Conservation (phyloP, 257 asterid genomes). For the Solanum chmielewskii region DNA sequence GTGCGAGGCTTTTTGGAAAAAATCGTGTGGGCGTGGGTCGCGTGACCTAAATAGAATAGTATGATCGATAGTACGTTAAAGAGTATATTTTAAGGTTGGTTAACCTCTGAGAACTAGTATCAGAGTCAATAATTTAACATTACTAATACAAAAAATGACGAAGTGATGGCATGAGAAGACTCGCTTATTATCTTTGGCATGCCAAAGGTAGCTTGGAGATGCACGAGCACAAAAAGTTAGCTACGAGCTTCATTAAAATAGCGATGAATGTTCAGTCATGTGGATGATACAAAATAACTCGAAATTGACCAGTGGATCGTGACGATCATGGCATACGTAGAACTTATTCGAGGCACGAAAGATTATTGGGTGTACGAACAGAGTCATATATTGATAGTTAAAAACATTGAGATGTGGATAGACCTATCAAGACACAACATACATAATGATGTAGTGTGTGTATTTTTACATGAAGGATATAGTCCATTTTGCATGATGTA, state of each 20-base stretch:
- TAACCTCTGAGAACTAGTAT: not conserved
- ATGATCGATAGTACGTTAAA: not conserved
- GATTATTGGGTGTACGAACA: not conserved
- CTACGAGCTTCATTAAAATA: not conserved
- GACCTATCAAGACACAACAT: not conserved
- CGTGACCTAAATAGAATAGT: not conserved
- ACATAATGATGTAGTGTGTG: not conserved
- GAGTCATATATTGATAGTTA: not conserved
- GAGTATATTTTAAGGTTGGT: not conserved
- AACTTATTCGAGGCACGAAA: not conserved
- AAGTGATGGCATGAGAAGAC: not conserved
- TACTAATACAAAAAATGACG: not conserved
- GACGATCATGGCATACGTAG: not conserved
- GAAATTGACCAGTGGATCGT: not conserved
- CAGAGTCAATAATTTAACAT: not conserved
- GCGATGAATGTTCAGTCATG: not conserved
- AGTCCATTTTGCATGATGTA: not conserved
- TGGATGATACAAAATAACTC: not conserved
- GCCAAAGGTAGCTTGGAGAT: not conserved
- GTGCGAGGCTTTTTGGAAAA: not conserved
- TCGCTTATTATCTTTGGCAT: not conserved
- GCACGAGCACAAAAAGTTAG: not conserved
- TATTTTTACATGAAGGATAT: not conserved
- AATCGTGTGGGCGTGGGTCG: not conserved
- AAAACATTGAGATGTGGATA: not conserved